Base-by-base conservation (phyloP, 768 basidiomycete species). In the Pleurotus tuber-regium region DNA sequence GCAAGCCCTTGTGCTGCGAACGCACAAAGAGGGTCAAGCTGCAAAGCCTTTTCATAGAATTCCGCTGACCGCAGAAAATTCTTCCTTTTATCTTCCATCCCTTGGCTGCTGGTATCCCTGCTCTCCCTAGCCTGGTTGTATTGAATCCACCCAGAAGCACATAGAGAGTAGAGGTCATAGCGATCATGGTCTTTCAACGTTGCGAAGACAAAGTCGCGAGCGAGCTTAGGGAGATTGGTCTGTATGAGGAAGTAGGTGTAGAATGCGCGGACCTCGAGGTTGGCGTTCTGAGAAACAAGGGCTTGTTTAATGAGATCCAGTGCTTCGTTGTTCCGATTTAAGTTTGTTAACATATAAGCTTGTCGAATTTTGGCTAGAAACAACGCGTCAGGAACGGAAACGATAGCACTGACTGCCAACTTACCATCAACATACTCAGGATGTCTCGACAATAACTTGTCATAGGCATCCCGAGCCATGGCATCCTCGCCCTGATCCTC, bases 1-100 rank as follows among this genome's bases (percentile, higher is more conserved):
- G 95, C 97, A 6, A 99, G 75, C 2, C 96, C 96, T 64, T 97
- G 93, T 4, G 96, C 97, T 2, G 95, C 97, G 54, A 93, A 84
- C 1, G 92, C 92, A 66, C 93, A 97, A 23, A 79, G 71, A 0
- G 91, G 85, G 62, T 98, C 93, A 4, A 92, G 60, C 42, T 82
- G 80, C 28, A 99, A 69, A 0, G 95, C 96, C 64, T 92, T 93
- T 63, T 95, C 91, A 62, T 90, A 98, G 57, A 92, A 91, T 66
- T 97, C 94, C 1, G 92, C 92, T 2, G 88, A 80, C 8, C 92
- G 77, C 51, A 83, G 78, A 70, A 92, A 98, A 12, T 84, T 82
- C 31, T 82, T 80, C 53, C 81, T 78, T 24, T 93, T 84, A 50
- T 95, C 92, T 21, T 87, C 82, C 28, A 78, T 62, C 30, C 74